A percentile compares a stretch with the other conserved stretches of the same genome.
phyloP scores from a whole-genome alignment of 331 rosid species.

The Malus hybrid region DNA sequence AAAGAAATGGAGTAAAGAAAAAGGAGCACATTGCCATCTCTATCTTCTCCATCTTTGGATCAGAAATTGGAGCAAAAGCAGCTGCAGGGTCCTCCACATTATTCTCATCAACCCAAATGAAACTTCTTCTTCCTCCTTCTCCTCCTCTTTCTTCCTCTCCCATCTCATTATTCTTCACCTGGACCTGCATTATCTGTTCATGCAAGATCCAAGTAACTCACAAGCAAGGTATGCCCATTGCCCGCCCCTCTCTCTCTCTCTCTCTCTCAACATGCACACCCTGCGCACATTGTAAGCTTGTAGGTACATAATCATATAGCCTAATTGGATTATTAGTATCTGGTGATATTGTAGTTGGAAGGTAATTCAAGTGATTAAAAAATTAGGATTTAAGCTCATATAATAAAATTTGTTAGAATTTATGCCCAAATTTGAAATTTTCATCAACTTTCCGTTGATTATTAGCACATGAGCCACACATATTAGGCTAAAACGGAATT shows the following conservation, averaged over 20 bases:
- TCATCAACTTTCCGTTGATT: too few species aligned
- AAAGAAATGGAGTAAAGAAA: slow-evolving; percentile 49
- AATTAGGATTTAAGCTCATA: too few species aligned
- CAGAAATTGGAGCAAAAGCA: slow-evolving; percentile 29
- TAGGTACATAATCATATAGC: background rate
- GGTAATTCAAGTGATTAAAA: too few species aligned
- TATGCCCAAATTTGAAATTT: too few species aligned
- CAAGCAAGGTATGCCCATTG: slow-evolving; percentile 54
- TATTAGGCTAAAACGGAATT: too few species aligned
- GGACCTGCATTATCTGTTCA: slow-evolving; percentile 44
- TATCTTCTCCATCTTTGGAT: slow-evolving; percentile 20
- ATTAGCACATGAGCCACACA: too few species aligned
- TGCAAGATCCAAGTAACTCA: slow-evolving; percentile 77
- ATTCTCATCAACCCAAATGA: slow-evolving; percentile 40
- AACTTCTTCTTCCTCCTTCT: background rate
- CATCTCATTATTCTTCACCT: slow-evolving; percentile 20
- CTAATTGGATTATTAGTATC: too few species aligned
- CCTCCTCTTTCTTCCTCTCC: slow-evolving; percentile 27
- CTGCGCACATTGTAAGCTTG: background rate
- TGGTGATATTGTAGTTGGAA: too few species aligned
- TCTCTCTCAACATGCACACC: background rate
- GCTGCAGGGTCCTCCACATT: slow-evolving; percentile 13
- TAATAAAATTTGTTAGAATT: too few species aligned
- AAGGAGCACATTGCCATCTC: slow-evolving; percentile 45
- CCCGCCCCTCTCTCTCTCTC: slow-evolving; percentile 6